These are phyloP conservation scores for Hypoxylon sp. DNA, from an alignment of 2,329 filamentous ascomycete species.

Conservation along the genomic window DNA sequence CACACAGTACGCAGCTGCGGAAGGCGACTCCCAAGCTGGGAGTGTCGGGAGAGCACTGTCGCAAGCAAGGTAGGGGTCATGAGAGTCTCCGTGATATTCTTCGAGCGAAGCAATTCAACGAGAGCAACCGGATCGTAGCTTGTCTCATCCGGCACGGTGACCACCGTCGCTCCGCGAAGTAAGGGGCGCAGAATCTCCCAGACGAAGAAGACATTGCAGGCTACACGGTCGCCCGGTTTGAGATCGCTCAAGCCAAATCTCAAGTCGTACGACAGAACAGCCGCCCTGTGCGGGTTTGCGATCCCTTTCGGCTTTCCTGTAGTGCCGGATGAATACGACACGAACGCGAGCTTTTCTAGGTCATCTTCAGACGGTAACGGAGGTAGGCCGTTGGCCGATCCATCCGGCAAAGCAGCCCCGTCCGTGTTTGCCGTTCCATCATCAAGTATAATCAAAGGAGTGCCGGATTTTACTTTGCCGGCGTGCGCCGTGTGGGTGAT, in stretches of 20 bases:
- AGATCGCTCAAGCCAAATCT: conserved; percentile 76
- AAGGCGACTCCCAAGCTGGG: conserved; percentile 68
- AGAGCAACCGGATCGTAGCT: conserved; percentile 81
- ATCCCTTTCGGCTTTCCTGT: conserved; percentile 82
- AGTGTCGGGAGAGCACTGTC: conserved; percentile 74
- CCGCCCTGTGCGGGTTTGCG: conserved; percentile 77
- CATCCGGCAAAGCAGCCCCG: conserved; percentile 36
- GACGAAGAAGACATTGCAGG: conserved; percentile 89
- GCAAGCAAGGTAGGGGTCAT: conserved; percentile 84
- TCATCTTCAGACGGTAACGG: conserved; percentile 70
- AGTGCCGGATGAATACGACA: conserved; percentile 82
- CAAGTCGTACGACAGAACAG: conserved; percentile 76
- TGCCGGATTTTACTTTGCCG: conserved; percentile 68
- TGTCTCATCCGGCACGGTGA: conserved; percentile 76
- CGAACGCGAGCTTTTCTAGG: conserved; percentile 77
- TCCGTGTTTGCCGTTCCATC: conserved; percentile 48
- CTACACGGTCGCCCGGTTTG: conserved; percentile 75
- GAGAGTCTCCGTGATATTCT: conserved; percentile 77
- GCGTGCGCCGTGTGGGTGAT: conserved; percentile 72
- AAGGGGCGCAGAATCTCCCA: conserved; percentile 85
- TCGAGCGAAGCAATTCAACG: conserved; percentile 71
- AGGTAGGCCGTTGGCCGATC: conserved; percentile 53
- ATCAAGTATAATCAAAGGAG: conserved; percentile 72
- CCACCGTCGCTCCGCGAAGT: conserved; percentile 76
- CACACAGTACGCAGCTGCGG: conserved; percentile 74